Evolutionary conservation across 257 asterid species (phyloP), one percentile per base, ranked within the genome.

Genomic region (Petunia axillaris): DNA sequence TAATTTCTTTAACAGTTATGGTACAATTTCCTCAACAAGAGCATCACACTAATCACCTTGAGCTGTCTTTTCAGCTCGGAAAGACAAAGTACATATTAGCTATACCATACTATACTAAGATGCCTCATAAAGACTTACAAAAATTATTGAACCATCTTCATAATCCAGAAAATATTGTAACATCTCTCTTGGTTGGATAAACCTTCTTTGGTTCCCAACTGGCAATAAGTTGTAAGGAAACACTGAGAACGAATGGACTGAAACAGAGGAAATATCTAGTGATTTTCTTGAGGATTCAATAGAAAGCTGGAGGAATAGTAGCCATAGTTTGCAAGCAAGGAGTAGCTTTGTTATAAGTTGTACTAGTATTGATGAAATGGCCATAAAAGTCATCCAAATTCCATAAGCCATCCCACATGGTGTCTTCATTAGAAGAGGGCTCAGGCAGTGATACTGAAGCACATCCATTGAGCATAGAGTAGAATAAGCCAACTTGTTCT

Each of bases 381-480:
- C 93, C 89, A 65, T 84, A 84, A 52, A 84, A 60, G 79, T 89
- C 93, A 84, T 91, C 96, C 85, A 92, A 48, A 85, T 89, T 92
- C 98, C 97, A 93, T 62, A 92, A 74, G 9, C 92, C 85, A 79
- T 88, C 93, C 94, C 96, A 93, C 58, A 83, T 80, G 6, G 65
- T 64, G 79, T 84, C 97, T 79, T 91, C 92, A 59, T 79, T 85
- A 3, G 84, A 80, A 46, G 83, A 80, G 60, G 83, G 70, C 79
- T 86, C 88, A 2, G 91, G 85, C 70, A 74, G 79, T 5, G 78
- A 35, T 35, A 36, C 37, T 35, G 85, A 16, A 63, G 83, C 71
- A 11, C 81, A 86, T 55, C 85, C 83, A 68, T 86, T 81, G 81
- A 89, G 80, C 88, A 85, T 67, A 15, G 90, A 86, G 75, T 75